A percentile compares a stretch with the other conserved stretches of the same genome.
phyloP scores from a whole-genome alignment of 169 alveolate genomes.

The Perkinsus olseni region DNA sequence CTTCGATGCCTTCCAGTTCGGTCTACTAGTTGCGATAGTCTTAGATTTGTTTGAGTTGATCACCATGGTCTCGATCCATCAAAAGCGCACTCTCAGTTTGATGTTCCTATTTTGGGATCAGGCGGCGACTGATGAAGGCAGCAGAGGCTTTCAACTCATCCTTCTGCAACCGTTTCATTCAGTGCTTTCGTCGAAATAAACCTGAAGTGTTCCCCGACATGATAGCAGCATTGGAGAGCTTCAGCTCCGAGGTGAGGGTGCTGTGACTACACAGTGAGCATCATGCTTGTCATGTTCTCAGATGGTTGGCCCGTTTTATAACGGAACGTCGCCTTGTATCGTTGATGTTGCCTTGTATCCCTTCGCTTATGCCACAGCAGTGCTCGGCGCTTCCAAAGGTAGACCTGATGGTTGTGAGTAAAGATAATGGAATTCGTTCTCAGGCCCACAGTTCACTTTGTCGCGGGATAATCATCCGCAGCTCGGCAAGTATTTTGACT shows the following conservation, averaged over 20 bases:
- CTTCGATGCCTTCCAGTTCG: too few relatives aligned
- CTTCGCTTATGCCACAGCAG: background rate
- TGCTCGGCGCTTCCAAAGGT: background rate
- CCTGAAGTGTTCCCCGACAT: background rate
- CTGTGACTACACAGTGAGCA: background rate
- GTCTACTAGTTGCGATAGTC: too few relatives aligned
- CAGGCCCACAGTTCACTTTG: background rate
- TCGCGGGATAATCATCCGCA: background rate
- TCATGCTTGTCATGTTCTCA: background rate
- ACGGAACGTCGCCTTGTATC: background rate
- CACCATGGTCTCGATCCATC: too few relatives aligned
- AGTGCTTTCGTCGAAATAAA: background rate
- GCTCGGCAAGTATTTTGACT: background rate
- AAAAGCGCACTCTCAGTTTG: background rate
- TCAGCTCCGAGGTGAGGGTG: background rate
- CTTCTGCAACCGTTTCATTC: background rate
- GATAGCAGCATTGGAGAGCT: background rate
- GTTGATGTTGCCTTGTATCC: background rate
- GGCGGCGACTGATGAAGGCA: background rate
- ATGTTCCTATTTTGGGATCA: background rate
- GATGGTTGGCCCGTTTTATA: background rate
- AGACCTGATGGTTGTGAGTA: background rate
- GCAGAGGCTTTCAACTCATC: background rate
- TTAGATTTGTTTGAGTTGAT: too few relatives aligned
- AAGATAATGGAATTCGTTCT: background rate